Evolutionary conservation across 768 basidiomycete species (phyloP).

Genomic region (Tephrocybe sp.): DNA sequence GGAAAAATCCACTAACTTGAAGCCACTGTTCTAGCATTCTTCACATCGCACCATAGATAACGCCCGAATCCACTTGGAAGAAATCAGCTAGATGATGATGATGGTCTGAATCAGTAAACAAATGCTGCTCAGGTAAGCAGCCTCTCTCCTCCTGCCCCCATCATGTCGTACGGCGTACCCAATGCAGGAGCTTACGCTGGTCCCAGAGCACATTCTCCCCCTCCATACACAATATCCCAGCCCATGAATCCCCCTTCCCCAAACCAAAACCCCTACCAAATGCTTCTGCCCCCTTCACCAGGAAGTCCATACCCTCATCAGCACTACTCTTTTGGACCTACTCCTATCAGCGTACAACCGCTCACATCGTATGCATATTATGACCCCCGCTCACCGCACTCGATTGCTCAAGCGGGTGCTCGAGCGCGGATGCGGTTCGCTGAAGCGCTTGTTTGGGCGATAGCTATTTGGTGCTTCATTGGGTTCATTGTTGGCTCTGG

Average conservation of each 20-base stretch:
- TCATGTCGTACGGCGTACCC: constrained; percentile 3
- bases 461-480: constrained; percentile 15
- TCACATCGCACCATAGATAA: too few relatives aligned
- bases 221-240: background rate
- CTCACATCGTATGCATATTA: constrained; percentile 38
- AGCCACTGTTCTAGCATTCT: too few relatives aligned
- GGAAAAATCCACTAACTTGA: too few relatives aligned
- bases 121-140: background rate
- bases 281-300: constrained; percentile 3
- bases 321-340: constrained; percentile 33
- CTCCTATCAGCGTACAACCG: constrained; percentile 32
- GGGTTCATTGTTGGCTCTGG: constrained; percentile 23
- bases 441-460: constrained; percentile 10
- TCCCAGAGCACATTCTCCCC: background rate
- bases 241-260: background rate
- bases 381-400: constrained; percentile 29
- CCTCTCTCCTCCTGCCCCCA: too few relatives aligned
- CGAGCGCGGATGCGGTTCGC: constrained; percentile 38
- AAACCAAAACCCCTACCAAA: background rate
- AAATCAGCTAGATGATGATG: too few relatives aligned
- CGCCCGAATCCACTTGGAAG: too few relatives aligned
- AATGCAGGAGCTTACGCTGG: background rate
- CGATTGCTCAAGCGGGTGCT: constrained; percentile 27
- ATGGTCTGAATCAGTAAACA: background rate
- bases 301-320: constrained; percentile 1